A percentile compares a stretch with the other conserved stretches of the same genome.
phyloP scores from a whole-genome alignment of 2,329 filamentous ascomycete species.

The Helminthosporium solani region DNA sequence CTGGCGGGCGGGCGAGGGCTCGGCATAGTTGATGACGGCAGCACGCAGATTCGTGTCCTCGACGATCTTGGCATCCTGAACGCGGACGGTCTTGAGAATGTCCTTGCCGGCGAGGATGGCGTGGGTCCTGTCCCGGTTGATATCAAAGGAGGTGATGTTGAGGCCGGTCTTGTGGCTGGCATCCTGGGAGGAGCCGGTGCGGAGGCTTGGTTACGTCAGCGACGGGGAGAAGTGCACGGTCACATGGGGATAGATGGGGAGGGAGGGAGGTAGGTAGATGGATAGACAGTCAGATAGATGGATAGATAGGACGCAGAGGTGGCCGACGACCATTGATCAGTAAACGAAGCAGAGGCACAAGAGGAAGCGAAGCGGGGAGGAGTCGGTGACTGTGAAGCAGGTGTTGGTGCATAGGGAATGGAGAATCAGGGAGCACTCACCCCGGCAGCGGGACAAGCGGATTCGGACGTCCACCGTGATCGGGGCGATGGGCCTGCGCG shows the following conservation, averaged over 20 bases:
- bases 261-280: no score
- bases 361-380: no score
- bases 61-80: conserved; percentile 57
- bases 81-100: conserved; percentile 64
- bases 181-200: conserved; percentile 54
- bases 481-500: conserved; percentile 47
- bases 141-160: conserved; percentile 62
- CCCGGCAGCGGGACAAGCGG: conserved; percentile 40
- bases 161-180: conserved; percentile 65
- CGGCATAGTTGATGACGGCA: conserved; percentile 59
- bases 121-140: conserved; percentile 63
- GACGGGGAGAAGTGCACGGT: no score
- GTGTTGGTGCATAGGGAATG: background rate
- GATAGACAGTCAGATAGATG: no score
- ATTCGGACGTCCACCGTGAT: conserved; percentile 35
- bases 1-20: conserved; percentile 51
- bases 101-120: conserved; percentile 65
- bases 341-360: no score
- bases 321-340: no score
- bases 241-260: no score
- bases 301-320: no score
- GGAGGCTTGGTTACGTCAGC: conserved; percentile 36
- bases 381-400: conserved; percentile 2
- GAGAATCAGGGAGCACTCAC: conserved; percentile 22
- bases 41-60: conserved; percentile 66